These are phyloP conservation scores for Fusarium dimerum DNA, from an alignment of 2,329 filamentous ascomycete species.

Conservation along the genomic window DNA sequence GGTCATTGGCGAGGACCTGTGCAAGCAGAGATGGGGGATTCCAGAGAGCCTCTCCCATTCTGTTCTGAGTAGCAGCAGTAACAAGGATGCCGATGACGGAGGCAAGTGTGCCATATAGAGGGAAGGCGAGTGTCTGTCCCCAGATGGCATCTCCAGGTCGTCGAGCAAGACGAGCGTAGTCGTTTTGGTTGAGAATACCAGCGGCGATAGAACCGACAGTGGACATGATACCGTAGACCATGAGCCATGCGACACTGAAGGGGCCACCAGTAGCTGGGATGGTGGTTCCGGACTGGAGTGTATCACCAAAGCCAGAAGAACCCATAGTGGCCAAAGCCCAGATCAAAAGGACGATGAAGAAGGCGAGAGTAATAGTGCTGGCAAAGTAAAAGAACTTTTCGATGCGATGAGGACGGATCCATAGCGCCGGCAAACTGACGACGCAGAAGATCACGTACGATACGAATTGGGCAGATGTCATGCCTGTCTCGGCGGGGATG, in stretches of 20 bases:
- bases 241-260: constrained; percentile 37
- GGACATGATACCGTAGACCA: constrained; percentile 39
- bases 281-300: constrained; percentile 24
- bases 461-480: constrained; percentile 46
- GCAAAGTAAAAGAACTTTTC: constrained; percentile 44
- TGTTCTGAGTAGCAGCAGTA: constrained; percentile 40
- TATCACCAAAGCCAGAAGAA: constrained; percentile 38
- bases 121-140: constrained; percentile 38
- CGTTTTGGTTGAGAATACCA: constrained; percentile 41
- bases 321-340: constrained; percentile 48
- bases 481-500: constrained; percentile 42
- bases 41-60: constrained; percentile 40
- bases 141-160: constrained; percentile 35
- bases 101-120: constrained; percentile 37
- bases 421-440: constrained; percentile 45
- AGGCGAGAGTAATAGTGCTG: constrained; percentile 40
- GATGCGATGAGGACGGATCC: constrained; percentile 45
- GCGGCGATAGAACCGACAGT: constrained; percentile 40
- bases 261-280: constrained; percentile 32
- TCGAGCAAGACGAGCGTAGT: constrained; percentile 39
- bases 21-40: constrained; percentile 39
- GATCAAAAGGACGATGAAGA: constrained; percentile 43
- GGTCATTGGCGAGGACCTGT: constrained; percentile 32
- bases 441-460: constrained; percentile 47
- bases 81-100: constrained; percentile 43